phyloP scores from a whole-genome alignment of 148 eudicot species.

The Amaranthus cruentus region DNA sequence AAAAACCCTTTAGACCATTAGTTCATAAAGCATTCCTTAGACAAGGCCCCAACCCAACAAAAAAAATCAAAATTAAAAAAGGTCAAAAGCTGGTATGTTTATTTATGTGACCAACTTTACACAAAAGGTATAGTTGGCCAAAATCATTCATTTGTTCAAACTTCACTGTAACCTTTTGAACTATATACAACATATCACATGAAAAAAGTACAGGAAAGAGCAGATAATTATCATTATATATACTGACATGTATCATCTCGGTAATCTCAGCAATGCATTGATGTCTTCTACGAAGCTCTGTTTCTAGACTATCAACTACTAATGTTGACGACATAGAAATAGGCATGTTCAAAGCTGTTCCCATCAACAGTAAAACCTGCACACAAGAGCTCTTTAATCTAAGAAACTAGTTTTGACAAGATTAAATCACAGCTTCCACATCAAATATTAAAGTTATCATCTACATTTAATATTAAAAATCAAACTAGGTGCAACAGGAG shows the following conservation, averaged over 20 bases:
- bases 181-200: too few species aligned
- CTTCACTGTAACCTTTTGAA: too few species aligned
- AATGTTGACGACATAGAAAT: slow-evolving; percentile 32
- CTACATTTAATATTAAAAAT: background rate
- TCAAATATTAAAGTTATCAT: background rate
- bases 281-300: slow-evolving; percentile 68
- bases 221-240: background rate
- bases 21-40: background rate
- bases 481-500: background rate
- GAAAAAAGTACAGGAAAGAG: too few species aligned
- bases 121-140: too few species aligned
- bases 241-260: slow-evolving; percentile 93
- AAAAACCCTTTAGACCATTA: background rate
- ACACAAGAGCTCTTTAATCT: slow-evolving; percentile 4
- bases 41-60: too few species aligned
- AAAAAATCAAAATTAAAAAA: too few species aligned
- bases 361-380: slow-evolving; percentile 90
- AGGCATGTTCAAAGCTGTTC: slow-evolving; percentile 70
- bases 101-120: too few species aligned
- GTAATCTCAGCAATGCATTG: slow-evolving; percentile 84
- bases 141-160: too few species aligned
- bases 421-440: background rate
- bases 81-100: too few species aligned
- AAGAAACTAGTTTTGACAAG: background rate
- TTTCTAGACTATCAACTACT: slow-evolving; percentile 38